Evolutionary conservation across 2,329 filamentous ascomycete genomes (phyloP), one percentile per base, ranked within the genome.

Genomic region (Aspergillus cejpii): DNA sequence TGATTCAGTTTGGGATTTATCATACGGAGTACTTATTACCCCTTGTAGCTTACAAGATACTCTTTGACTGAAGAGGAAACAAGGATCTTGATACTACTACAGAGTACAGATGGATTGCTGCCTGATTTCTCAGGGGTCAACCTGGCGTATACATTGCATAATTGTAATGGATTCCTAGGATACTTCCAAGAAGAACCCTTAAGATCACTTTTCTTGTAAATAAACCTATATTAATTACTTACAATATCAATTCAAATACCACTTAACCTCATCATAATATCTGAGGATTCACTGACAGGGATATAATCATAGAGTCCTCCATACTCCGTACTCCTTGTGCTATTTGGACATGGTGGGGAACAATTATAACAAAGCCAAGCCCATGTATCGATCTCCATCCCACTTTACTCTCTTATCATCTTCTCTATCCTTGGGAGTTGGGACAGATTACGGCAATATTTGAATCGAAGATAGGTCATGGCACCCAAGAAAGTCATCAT

Each of bases 401-500:
- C 31, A 34, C 31, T 34, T 34, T 19, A 5, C 17, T 10, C 10
- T 34, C 14, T 17, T 10, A 19, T 17, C n/a, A n/a, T n/a, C n/a
- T n/a, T n/a, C n/a, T n/a, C n/a, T n/a, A n/a, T n/a, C n/a, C n/a
- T n/a, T n/a, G n/a, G n/a, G n/a, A n/a, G n/a, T n/a, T n/a, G n/a
- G n/a, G n/a, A n/a, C n/a, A n/a, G n/a, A n/a, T n/a, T n/a, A n/a
- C n/a, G n/a, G n/a, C n/a, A n/a, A n/a, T n/a, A n/a, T 2, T 4
- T 12, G 31, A 20, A 15, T 28, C 14, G 8, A n/a, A 14, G 23
- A 28, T 20, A 12, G 45, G 52, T 37, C 28, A 86, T 87, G 83
- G 74, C 79, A 44, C 77, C 82, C 21, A 81, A 80, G 58, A 82
- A 84, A 59, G 83, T 98, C 56, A 96, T 98, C 59, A 92, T 98